These are phyloP conservation scores for Ceratobasidium sp. DNA, from an alignment of 1,284 basidiomycete genomes.

Conservation along the genomic window DNA sequence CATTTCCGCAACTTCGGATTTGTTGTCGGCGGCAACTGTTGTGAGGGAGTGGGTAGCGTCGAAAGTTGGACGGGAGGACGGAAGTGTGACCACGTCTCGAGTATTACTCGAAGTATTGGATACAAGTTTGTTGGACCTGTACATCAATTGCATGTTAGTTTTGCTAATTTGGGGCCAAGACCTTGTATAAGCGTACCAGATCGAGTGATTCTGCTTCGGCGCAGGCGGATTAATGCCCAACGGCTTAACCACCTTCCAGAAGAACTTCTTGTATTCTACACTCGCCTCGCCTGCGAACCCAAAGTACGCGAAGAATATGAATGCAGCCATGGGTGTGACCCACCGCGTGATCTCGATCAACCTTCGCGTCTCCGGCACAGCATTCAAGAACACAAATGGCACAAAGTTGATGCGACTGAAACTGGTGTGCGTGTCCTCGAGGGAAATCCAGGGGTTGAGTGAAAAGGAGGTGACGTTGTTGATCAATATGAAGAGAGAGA, in stretches of 20 bases:
- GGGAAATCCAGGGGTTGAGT: conserved; percentile 62
- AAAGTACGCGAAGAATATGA: conserved; percentile 47
- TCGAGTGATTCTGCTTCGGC: background rate
- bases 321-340: conserved; percentile 15
- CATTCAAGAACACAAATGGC: background rate
- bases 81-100: background rate
- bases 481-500: conserved; percentile 58
- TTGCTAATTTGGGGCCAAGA: background rate
- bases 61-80: background rate
- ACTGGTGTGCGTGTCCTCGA: conserved; percentile 64
- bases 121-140: background rate
- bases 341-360: conserved; percentile 38
- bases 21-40: background rate
- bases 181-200: background rate
- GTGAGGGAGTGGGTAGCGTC: background rate
- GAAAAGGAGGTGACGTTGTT: conserved; percentile 52
- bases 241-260: conserved; percentile 3
- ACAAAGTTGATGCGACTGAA: background rate
- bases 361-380: background rate
- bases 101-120: background rate
- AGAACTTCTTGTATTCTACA: conserved; percentile 1
- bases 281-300: conserved; percentile 44
- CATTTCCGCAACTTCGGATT: background rate
- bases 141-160: background rate
- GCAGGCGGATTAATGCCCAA: background rate